phyloP scores from a whole-genome alignment of 805 yeast genomes.

The Yamadazyma scolyti region DNA sequence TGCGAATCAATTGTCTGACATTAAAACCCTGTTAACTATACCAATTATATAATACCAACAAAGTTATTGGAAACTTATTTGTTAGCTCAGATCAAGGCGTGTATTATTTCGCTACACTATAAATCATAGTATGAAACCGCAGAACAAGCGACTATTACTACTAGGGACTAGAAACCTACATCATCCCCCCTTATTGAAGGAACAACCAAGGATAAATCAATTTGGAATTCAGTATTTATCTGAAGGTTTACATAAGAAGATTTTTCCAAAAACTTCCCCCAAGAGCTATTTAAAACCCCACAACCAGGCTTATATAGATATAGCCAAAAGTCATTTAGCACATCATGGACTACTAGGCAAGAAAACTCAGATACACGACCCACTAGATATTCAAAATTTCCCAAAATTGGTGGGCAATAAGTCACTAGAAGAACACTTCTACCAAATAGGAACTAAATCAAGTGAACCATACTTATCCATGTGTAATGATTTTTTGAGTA shows the following conservation, averaged over 20 bases:
- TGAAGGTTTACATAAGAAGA: constrained; percentile 49
- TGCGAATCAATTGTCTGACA: too few relatives aligned
- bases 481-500: constrained; percentile 41
- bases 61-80: too few relatives aligned
- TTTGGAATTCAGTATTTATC: constrained; percentile 82
- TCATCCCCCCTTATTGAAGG: background rate
- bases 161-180: too few relatives aligned
- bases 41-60: too few relatives aligned
- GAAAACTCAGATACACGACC: constrained; percentile 57
- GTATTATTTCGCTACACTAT: too few relatives aligned
- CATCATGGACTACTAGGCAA: constrained; percentile 72
- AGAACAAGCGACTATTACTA: too few relatives aligned
- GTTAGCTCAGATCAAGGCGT: too few relatives aligned
- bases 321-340: constrained; percentile 59
- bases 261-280: constrained; percentile 47
- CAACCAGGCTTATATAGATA: constrained; percentile 34
- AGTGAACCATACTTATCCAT: constrained; percentile 58
- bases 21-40: too few relatives aligned
- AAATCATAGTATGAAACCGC: too few relatives aligned
- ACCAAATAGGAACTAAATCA: constrained; percentile 57
- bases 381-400: constrained; percentile 52
- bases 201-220: constrained; percentile 57
- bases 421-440: constrained; percentile 83
- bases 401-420: constrained; percentile 72
- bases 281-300: constrained; percentile 24